Percentiles rank a stretch among this genome's conserved stretches.
phyloP scores from a whole-genome alignment of 2,329 filamentous ascomycete species.

The Neodidymelliopsis sp. region DNA sequence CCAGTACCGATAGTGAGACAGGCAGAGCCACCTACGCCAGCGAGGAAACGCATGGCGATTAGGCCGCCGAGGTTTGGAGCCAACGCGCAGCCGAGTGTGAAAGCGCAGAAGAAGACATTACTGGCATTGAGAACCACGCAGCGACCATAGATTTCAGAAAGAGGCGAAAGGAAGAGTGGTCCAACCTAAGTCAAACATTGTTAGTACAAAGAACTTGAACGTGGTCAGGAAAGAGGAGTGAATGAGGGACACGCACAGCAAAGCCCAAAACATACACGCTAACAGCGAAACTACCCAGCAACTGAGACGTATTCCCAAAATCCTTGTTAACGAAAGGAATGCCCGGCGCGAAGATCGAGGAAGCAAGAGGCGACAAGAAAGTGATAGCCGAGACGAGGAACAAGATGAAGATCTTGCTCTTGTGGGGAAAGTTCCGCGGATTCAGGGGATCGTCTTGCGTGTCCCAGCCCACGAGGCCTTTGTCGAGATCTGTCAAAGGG shows the following conservation, averaged over 20 bases:
- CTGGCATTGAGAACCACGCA: slow-evolving; percentile 40
- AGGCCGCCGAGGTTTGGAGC: slow-evolving; percentile 44
- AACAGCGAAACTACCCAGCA: slow-evolving; percentile 42
- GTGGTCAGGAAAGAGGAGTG: not conserved
- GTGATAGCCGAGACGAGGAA: slow-evolving; percentile 42
- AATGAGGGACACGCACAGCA: slow-evolving; percentile 23
- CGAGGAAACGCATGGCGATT: slow-evolving; percentile 46
- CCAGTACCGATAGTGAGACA: slow-evolving; percentile 44
- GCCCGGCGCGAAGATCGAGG: slow-evolving; percentile 47
- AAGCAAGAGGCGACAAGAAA: slow-evolving; percentile 45
- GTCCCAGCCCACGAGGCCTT: slow-evolving; percentile 48
- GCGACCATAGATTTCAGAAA: slow-evolving; percentile 47
- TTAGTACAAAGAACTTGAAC: not conserved
- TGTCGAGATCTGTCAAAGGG: slow-evolving; percentile 43
- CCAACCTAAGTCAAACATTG: slow-evolving; percentile 30
- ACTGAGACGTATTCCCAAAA: slow-evolving; percentile 42
- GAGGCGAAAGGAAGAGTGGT: slow-evolving; percentile 43
- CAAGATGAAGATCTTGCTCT: slow-evolving; percentile 39
- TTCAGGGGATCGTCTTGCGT: slow-evolving; percentile 43
- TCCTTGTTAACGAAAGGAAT: slow-evolving; percentile 40
- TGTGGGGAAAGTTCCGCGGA: slow-evolving; percentile 42
- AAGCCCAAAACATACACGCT: slow-evolving; percentile 49
- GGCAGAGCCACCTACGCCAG: slow-evolving; percentile 38
- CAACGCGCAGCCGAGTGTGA: slow-evolving; percentile 56
- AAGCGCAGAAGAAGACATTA: slow-evolving; percentile 61